Evolutionary conservation across 2,329 filamentous ascomycete genomes (phyloP), one percentile per base, ranked within the genome.

Genomic region (Pseudopyrenochaeta lycopersici): DNA sequence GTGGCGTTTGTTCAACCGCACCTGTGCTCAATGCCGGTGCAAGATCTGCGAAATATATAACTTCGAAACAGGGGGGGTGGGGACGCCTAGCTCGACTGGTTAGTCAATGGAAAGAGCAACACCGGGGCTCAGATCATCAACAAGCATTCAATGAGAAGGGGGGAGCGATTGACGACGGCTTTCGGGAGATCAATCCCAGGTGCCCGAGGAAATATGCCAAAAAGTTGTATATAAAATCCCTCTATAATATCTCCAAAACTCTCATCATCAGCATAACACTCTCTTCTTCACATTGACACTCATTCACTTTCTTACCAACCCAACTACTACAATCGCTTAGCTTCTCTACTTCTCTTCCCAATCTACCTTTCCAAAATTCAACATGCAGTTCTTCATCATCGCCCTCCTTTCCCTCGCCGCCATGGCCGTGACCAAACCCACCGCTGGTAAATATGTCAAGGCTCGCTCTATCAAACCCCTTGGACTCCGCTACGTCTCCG

Each of bases 361-460:
- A 33, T 17, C 29, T 9, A 30, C 42, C 10, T 7, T 32, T 29
- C 2, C 29, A 45, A 18, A 27, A 6, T 14, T n/a, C 29, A 45
- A 45, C 17, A 45, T 45, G 42, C 42, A 45, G 42, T 45, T 45
- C 42, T 35, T 17, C 42, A 32, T 33, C 42, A 18, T 45, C 42
- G 42, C 29, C 15, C n/a, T 45, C 30, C 31, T 45, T 30, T 33
- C 42, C 42, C n/a, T 45, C 42, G 42, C 42, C 42, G 29, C 42
- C 42, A 17, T 45, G 42, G 42, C 29, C 42, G 21, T 27, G 11
- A 29, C 42, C 15, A 30, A 27, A 15, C 42, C 42, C 18, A 18
- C 15, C 29, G 20, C 29, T 14, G 14, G 15, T 14, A 12, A 27
- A 21, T 10, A 15, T 23, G 29, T 44, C 41, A 14, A 31, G 18